Evolutionary conservation across 805 yeast species (phyloP).

Genomic region (Schizosaccharomyces lindneri): DNA sequence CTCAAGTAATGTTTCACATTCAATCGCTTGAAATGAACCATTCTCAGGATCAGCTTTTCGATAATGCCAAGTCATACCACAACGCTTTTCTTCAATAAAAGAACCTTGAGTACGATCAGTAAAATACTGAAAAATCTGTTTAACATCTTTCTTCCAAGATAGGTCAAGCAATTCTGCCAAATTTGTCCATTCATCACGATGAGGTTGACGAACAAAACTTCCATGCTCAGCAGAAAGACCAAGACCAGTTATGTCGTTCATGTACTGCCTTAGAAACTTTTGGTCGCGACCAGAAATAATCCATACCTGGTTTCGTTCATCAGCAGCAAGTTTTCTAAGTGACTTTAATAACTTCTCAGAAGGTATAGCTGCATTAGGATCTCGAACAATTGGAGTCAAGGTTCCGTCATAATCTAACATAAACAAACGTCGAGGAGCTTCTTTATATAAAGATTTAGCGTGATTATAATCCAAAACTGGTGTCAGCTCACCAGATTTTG

Average conservation of each 20-base stretch:
- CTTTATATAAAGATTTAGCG: conserved; percentile 35
- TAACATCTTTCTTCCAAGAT: conserved; percentile 82
- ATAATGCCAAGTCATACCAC: conserved; percentile 95
- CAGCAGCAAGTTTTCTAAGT: conserved; percentile 35
- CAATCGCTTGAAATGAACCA: conserved; percentile 65
- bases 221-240: conserved; percentile 96
- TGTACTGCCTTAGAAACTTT: conserved; percentile 64
- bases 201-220: conserved; percentile 57
- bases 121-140: conserved; percentile 42
- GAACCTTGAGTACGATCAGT: conserved; percentile 85
- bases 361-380: conserved; percentile 97
- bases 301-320: conserved; percentile 76
- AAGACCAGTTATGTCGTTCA: conserved; percentile 40
- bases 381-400: conserved; percentile 80
- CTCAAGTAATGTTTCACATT: conserved; percentile 39
- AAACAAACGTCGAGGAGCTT: conserved; percentile 46
- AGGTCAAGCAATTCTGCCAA: conserved; percentile 62
- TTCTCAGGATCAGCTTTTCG: conserved; percentile 82
- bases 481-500: conserved; percentile 30
- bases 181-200: conserved; percentile 49
- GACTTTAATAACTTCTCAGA: conserved; percentile 41
- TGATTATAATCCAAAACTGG: conserved; percentile 50
- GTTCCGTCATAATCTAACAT: conserved; percentile 96
- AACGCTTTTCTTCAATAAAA: conserved; percentile 62
- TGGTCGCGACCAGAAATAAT: conserved; percentile 90